Evolutionary conservation across 2,329 filamentous ascomycete species (phyloP).

Genomic region (Xylariaceae sp.): DNA sequence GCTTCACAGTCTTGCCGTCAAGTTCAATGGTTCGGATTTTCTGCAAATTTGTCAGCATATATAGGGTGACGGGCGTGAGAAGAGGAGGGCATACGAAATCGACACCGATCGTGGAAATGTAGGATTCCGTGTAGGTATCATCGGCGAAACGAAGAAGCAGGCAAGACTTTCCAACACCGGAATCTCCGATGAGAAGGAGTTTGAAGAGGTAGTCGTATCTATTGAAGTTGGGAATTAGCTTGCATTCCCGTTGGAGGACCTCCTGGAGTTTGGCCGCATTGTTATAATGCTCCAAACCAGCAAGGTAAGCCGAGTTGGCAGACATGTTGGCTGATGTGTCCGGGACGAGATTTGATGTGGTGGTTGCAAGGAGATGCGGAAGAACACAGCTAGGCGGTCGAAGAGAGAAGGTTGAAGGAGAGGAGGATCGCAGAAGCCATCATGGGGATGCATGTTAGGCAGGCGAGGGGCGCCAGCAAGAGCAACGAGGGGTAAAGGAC

Average conservation of each 20-base stretch:
- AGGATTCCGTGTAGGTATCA: conserved; percentile 98
- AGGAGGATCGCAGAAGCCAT: background rate
- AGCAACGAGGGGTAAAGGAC: conserved; percentile 6
- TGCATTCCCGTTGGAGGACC: conserved; percentile 14
- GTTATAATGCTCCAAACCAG: conserved; percentile 23
- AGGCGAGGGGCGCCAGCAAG: conserved; percentile 5
- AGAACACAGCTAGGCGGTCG: conserved; percentile 1
- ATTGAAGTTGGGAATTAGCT: conserved; percentile 25
- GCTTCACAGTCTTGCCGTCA: conserved; percentile 98
- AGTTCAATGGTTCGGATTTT: conserved; percentile 99
- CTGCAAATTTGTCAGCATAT: conserved; percentile 42
- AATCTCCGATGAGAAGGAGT: conserved; percentile 99
- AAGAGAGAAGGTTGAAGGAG: conserved; percentile 3
- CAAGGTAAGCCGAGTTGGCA: conserved; percentile 9
- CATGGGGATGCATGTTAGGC: conserved; percentile 6
- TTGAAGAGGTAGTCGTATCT: conserved; percentile 99
- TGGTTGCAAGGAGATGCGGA: background rate
- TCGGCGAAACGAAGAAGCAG: conserved; percentile 96
- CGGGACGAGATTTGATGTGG: conserved; percentile 4
- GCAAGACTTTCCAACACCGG: conserved; percentile 99
- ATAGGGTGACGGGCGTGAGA: conserved; percentile 31
- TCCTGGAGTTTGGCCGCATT: conserved; percentile 25
- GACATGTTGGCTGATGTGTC: conserved; percentile 10
- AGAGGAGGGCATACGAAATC: conserved; percentile 73
- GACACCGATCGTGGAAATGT: conserved; percentile 99